These are phyloP conservation scores for Phytophthora fragariaefolia DNA, from an alignment of 352 stramenopile species.

Conservation along the genomic window DNA sequence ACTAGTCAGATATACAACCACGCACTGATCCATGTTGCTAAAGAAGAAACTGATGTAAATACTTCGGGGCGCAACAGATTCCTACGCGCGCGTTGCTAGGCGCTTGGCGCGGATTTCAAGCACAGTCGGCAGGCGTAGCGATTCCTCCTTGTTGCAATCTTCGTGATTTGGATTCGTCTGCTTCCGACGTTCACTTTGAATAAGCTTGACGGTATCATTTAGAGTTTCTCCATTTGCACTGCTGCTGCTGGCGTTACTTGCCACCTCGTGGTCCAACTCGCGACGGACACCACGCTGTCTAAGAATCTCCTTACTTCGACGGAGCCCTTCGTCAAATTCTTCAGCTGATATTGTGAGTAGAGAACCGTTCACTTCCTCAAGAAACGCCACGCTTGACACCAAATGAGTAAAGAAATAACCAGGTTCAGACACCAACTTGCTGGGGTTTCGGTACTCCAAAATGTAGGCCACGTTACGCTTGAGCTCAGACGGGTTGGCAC, in stretches of 20 bases:
- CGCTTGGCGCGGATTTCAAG: constrained; percentile 53
- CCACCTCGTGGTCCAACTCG: constrained; percentile 33
- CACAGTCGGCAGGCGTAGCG: constrained; percentile 37
- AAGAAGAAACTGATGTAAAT: neutral
- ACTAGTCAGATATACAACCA: constrained; percentile 23
- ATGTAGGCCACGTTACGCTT: constrained; percentile 91
- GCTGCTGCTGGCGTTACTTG: constrained; percentile 18
- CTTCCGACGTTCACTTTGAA: constrained; percentile 19
- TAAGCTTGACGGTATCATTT: constrained; percentile 3
- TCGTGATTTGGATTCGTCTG: neutral
- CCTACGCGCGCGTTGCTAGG: constrained; percentile 15
- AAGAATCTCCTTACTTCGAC: constrained; percentile 39
- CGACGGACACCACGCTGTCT: constrained; percentile 10
- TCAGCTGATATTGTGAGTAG: constrained; percentile 74
- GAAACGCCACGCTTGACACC: constrained; percentile 78
- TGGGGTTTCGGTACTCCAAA: constrained; percentile 76
- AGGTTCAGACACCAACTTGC: constrained; percentile 85
- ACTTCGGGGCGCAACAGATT: neutral
- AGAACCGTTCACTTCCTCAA: constrained; percentile 78
- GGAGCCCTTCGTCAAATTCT: constrained; percentile 75
- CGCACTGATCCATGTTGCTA: constrained; percentile 1
- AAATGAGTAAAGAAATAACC: constrained; percentile 95
- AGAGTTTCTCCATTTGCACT: constrained; percentile 4
- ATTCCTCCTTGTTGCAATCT: constrained; percentile 9
- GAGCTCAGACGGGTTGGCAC: constrained; percentile 80